Percentiles rank a stretch among this genome's conserved stretches.
phyloP scores from a whole-genome alignment of 1,284 basidiomycete genomes.

The Tranzscheliella williamsii region DNA sequence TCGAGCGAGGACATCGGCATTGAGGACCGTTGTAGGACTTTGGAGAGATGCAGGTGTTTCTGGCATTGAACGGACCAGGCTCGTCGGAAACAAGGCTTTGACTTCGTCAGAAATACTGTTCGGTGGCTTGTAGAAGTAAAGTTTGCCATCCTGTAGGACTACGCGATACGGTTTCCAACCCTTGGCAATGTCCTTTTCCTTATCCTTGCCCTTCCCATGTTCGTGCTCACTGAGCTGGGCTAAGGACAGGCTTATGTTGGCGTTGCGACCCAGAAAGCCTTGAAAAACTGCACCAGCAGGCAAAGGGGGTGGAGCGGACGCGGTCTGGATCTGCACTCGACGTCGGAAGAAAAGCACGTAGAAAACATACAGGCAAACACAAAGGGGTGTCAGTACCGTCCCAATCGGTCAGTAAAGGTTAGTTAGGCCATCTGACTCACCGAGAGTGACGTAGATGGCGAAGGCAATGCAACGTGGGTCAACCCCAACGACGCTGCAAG shows the following conservation, averaged over 20 bases:
- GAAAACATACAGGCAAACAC: too few species aligned
- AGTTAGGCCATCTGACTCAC: too few species aligned
- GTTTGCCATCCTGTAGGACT: conserved; percentile 45
- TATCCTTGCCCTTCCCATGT: conserved; percentile 25
- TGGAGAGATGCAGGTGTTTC: conserved; percentile 4
- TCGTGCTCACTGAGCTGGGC: conserved; percentile 40
- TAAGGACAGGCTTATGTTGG: conserved; percentile 46
- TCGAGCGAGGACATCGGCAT: conserved; percentile 28
- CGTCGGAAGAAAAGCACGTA: too few species aligned
- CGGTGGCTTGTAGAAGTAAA: conserved; percentile 57
- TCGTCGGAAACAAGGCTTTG: conserved; percentile 43
- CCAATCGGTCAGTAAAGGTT: too few species aligned
- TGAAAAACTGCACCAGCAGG: conserved; percentile 42
- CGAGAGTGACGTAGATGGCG: not conserved
- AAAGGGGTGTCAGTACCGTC: too few species aligned
- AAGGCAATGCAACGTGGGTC: conserved; percentile 11
- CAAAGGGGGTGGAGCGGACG: conserved; percentile 19
- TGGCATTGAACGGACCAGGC: conserved; percentile 16
- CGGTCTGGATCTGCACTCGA: too few species aligned
- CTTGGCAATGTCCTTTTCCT: conserved; percentile 53
- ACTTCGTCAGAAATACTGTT: conserved; percentile 52
- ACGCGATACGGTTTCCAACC: conserved; percentile 60
- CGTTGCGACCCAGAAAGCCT: conserved; percentile 50
- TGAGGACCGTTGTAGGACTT: conserved; percentile 3
- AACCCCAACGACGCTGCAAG: conserved; percentile 20